Percentiles rank a stretch among this genome's conserved stretches.
Evolutionary conservation across 345 rosid species (phyloP).

Genomic region (Psidium friedrichsthalianum): DNA sequence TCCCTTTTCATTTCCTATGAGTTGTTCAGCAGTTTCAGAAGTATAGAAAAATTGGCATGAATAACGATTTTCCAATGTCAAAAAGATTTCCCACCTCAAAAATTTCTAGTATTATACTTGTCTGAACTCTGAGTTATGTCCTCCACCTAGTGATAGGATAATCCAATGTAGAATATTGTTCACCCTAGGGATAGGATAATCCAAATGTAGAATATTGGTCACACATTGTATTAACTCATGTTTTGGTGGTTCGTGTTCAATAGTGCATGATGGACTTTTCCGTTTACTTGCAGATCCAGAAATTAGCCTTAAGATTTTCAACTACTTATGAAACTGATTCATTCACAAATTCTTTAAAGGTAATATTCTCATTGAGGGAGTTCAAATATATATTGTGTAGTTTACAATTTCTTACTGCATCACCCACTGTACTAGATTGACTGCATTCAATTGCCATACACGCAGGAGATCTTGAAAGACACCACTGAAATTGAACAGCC

Average conservation of each 20-base stretch:
- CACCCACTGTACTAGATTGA: slow-evolving; percentile 2
- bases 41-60: background rate
- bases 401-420: background rate
- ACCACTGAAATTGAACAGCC: slow-evolving; percentile 18
- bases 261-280: background rate
- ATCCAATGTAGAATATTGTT: too few species aligned
- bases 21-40: background rate
- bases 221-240: background rate
- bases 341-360: slow-evolving; percentile 52
- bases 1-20: background rate
- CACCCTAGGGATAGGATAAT: too few species aligned
- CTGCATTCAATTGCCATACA: background rate
- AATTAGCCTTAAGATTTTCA: slow-evolving; percentile 63
- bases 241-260: background rate
- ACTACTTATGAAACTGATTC: slow-evolving; percentile 37
- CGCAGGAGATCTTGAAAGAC: slow-evolving; percentile 34
- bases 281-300: slow-evolving; percentile 56
- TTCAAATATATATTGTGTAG: background rate
- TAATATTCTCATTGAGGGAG: slow-evolving; percentile 5
- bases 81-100: background rate
- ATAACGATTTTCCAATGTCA: background rate
- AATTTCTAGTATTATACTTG: background rate
- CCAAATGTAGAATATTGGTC: background rate
- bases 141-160: background rate
- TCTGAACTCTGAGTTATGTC: background rate